Percentiles rank a stretch among this genome's conserved stretches.
Conservation (phyloP, 371 early-diverging fungal species). For the Mortierella sp. region DNA sequence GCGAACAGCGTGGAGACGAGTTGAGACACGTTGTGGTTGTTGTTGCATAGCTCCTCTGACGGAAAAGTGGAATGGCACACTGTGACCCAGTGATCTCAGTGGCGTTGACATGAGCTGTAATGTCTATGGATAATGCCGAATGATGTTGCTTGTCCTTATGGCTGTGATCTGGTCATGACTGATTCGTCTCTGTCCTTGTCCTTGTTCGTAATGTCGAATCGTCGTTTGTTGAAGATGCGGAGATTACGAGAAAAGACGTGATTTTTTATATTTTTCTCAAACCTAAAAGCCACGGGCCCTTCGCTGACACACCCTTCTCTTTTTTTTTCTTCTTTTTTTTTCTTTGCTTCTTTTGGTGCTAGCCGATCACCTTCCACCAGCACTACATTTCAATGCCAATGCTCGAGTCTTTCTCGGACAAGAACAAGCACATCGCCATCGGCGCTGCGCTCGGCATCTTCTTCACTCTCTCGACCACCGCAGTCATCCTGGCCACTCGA, state of each 20-base stretch:
- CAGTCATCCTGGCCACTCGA: slow-evolving; percentile 38
- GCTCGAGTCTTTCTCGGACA: slow-evolving; percentile 53
- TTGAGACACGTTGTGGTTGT: neutral
- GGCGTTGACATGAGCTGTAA: neutral
- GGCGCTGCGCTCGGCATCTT: slow-evolving; percentile 54
- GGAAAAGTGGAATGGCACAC: neutral
- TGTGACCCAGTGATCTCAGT: neutral
- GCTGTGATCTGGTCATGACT: slow-evolving; percentile 4
- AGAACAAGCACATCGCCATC: slow-evolving; percentile 55
- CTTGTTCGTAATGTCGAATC: neutral
- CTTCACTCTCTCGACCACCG: slow-evolving; percentile 56
- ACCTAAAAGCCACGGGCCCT: neutral
- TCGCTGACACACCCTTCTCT: neutral
- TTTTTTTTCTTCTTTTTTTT: neutral
- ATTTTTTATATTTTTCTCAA: neutral
- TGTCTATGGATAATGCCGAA: neutral
- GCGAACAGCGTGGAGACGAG: neutral
- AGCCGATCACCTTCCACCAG: neutral
- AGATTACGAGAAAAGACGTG: neutral
- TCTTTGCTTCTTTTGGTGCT: neutral
- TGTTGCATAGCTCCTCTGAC: neutral
- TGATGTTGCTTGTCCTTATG: neutral
- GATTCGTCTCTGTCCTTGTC: slow-evolving; percentile 2
- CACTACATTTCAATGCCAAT: slow-evolving; percentile 9
- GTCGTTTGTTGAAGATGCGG: neutral